phyloP scores from a whole-genome alignment of 352 stramenopile genomes.

The Phytophthora pseudosyringae region DNA sequence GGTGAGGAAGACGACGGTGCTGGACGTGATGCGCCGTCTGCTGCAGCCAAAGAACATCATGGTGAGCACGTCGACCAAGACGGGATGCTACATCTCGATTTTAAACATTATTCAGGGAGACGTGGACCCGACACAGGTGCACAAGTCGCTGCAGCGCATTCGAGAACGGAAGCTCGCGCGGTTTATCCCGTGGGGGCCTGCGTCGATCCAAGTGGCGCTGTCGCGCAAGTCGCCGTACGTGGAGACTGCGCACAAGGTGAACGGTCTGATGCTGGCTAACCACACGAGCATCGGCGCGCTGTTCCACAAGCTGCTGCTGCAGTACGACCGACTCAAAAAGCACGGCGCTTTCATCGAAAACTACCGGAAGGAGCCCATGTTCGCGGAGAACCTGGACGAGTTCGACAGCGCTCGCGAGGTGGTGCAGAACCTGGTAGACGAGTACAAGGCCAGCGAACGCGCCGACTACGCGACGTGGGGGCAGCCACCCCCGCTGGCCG shows the following conservation, averaged over 20 bases:
- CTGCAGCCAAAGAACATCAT: conserved; percentile 99
- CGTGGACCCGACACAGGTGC: conserved; percentile 98
- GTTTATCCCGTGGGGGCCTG: conserved; percentile 99
- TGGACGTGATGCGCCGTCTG: conserved; percentile 98
- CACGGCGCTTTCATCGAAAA: conserved; percentile 99
- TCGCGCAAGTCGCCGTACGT: conserved; percentile 98
- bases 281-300: conserved; percentile 96
- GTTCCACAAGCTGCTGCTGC: conserved; percentile 92
- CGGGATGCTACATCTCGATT: conserved; percentile 99
- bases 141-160: conserved; percentile 99
- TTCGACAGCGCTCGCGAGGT: conserved; percentile 88
- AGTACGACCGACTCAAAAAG: conserved; percentile 98
- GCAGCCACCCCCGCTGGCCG: conserved; percentile 25
- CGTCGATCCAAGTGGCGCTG: conserved; percentile 98
- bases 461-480: conserved; percentile 84
- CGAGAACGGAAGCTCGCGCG: conserved; percentile 96
- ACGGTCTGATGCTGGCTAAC: conserved; percentile 99
- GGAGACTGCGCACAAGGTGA: conserved; percentile 96
- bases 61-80: conserved; percentile 97
- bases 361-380: conserved; percentile 98
- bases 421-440: conserved; percentile 84
- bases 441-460: conserved; percentile 86
- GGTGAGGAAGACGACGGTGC: conserved; percentile 98
- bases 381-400: conserved; percentile 89
- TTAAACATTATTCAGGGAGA: conserved; percentile 99